Base-by-base conservation (phyloP, 1,284 basidiomycete genomes). In the Mycosarcoma maydis region DNA sequence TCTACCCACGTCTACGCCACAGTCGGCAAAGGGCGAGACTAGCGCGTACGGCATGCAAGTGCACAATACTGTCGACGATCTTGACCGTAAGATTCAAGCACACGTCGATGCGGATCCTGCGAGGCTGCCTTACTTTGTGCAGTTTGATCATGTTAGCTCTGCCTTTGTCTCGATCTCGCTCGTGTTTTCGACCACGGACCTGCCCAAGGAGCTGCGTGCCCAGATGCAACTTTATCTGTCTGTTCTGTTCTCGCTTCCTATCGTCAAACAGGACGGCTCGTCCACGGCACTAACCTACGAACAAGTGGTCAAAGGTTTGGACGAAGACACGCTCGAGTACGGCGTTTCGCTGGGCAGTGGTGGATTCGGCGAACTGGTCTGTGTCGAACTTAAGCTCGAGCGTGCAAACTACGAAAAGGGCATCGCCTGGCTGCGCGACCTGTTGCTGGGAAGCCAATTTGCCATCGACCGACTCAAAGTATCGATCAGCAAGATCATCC, bases 271-370 rank as follows among this genome's bases (percentile, higher is more conserved):
- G 19, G 85, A 87, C 59, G 94, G 94, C 2, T 87, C 89, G 60
- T 42, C 37, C 7, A 36, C 47, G 10, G 83, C 84, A 27, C 83
- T 98, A 38, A 85, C 86, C 3, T 92, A 94, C 77, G 95, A 98
- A 83, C 88, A 96, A 59, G 94, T 98, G 20, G 88, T 98, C 65
- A 89, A 94, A 82, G 87, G 88, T 60, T 87, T 99, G 2, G 93
- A 97, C 80, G 87, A 92, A 75, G 89, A 96, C 74, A 97, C 95
- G 0, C 91, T 98, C 23, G 88, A 88, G 5, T 95, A 98, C 80
- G 90, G 91, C 52, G 87, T 87, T 43, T 85, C 86, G 39, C 85
- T 93, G 6, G 92, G 92, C n/a, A 83, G 89, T 42, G 75, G 75
- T 27, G 86, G 86, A 67, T 84, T 86, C 37, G 93, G 95, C 80